phyloP scores from a whole-genome alignment of 2,329 filamentous ascomycete genomes.

The Cladosporium phlei region DNA sequence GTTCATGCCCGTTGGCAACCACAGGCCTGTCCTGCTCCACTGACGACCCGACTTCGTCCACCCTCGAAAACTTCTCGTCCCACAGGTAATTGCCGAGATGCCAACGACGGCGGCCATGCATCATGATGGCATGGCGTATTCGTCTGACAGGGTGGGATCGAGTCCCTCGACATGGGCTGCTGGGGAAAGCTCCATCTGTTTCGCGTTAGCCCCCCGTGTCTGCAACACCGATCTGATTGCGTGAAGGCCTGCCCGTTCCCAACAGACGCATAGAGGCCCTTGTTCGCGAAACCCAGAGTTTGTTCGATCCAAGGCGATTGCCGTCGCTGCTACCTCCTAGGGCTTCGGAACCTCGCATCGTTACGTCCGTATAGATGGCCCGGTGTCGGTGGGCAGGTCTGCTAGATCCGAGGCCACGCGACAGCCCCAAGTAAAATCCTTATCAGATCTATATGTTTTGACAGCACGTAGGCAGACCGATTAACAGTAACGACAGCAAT shows the following conservation, averaged over 20 bases:
- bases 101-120: no score
- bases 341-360: neutral
- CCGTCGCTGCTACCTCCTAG: neutral
- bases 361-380: slow-evolving; percentile 1
- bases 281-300: neutral
- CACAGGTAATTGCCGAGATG: no score
- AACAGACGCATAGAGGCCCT: slow-evolving; percentile 1
- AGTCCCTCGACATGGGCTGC: neutral
- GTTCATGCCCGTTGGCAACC: neutral
- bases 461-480: neutral
- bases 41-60: neutral
- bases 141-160: no score
- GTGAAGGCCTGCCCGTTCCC: neutral
- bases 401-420: slow-evolving; percentile 2
- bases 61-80: no score
- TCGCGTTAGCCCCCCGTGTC: neutral
- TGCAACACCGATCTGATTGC: neutral
- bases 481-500: slow-evolving; percentile 14
- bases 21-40: slow-evolving; percentile 2
- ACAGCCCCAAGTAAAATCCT: neutral
- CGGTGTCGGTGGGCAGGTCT: slow-evolving; percentile 7
- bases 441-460: slow-evolving; percentile 11
- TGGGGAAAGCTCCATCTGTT: neutral
- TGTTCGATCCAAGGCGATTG: slow-evolving; percentile 1
- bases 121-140: slow-evolving; percentile 1